Conservation (phyloP, 768 basidiomycete genomes). For the Mycena leptocephala region DNA sequence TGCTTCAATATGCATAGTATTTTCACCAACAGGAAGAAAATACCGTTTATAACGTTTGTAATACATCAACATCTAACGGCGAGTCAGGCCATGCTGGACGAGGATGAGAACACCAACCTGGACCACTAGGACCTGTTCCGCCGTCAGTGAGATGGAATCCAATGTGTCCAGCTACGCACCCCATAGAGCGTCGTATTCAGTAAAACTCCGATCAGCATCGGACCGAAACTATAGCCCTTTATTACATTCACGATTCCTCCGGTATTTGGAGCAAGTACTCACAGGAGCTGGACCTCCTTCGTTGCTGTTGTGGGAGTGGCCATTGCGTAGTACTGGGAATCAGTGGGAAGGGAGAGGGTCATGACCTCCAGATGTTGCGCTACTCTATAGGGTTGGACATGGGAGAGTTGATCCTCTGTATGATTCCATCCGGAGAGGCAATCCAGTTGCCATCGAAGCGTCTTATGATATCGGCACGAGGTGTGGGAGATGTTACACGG, state of each 20-base stretch:
- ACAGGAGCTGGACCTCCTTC: not conserved
- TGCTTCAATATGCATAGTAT: not conserved
- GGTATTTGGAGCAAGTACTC: not conserved
- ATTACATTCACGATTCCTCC: not conserved
- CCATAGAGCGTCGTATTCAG: slow-evolving; percentile 15
- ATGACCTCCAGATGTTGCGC: not conserved
- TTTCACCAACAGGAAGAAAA: not conserved
- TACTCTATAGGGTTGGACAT: not conserved
- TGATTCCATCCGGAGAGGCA: too few species aligned
- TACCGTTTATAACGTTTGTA: slow-evolving; percentile 21
- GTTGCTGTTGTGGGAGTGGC: not conserved
- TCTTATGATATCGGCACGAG: too few species aligned
- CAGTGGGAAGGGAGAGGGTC: not conserved
- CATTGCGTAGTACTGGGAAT: not conserved
- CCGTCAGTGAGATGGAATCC: not conserved
- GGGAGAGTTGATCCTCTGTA: not conserved
- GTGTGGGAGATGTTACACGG: too few species aligned
- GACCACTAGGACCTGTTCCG: slow-evolving; percentile 14
- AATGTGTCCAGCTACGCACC: not conserved
- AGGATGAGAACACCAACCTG: not conserved
- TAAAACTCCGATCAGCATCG: not conserved
- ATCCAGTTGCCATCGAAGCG: not conserved
- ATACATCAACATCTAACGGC: slow-evolving; percentile 15
- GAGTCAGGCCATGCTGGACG: not conserved
- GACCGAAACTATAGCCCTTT: not conserved